Evolutionary conservation across 352 stramenopile species (phyloP), one percentile per base, ranked within the genome.

Genomic region (Pythium phragmitis): DNA sequence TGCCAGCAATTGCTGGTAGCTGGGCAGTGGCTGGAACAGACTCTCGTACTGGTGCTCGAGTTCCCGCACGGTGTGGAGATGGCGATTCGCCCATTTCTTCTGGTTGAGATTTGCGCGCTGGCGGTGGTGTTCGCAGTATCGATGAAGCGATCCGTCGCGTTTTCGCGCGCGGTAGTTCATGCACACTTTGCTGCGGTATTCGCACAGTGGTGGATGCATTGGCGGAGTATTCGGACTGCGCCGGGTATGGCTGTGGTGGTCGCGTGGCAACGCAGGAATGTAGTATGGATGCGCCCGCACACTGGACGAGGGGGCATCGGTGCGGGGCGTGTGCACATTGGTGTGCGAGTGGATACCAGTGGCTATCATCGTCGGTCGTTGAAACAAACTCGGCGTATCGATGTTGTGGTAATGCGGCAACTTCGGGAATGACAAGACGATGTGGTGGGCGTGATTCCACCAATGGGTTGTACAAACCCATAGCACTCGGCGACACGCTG

Each of bases 101-200:
- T 51, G 45, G 45, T 51, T 51, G 12, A 23, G 2, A 23, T 51
- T 51, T 13, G 45, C 45, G 19, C 45, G 45, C 45, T 51, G 45
- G 19, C 4, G 45, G 21, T 51, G 45, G 13, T 51, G 12, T 51
- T 51, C 45, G 30, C 45, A 51, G 45, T 51, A 51, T 11, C 45
- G 45, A 23, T 51, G 45, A 11, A 51, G 21, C 19, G 45, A 51
- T 12, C 45, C 45, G 21, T 51, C 45, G 21, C 45, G 45, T 8
- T 51, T 51, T 17, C n/a, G 45, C 2, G 45, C 45, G 19, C 45
- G 45, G 13, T 17, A 4, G 21, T 51, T 51, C 13, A 26, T 51
- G 21, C 45, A 51, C 45, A 51, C 45, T 51, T 51, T 51, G n/a
- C 45, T 51, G 9, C 45, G 45, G 21, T 51, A 51, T 11, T 23